Evolutionary conservation across 1,139 yeast species (phyloP).

Genomic region (Nakaseomyces kungkrabaensis): DNA sequence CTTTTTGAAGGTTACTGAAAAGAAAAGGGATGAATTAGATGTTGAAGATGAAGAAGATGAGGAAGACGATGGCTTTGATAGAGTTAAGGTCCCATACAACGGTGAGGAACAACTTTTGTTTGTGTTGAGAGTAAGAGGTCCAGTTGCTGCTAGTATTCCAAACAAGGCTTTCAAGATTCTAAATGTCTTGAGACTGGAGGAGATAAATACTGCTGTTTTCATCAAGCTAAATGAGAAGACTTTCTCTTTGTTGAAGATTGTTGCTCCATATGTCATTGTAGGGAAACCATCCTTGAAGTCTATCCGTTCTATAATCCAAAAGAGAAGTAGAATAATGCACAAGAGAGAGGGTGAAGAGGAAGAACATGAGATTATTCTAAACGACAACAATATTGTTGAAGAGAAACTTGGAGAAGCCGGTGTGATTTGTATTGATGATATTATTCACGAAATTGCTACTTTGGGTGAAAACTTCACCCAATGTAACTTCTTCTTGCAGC

Average conservation of each 20-base stretch:
- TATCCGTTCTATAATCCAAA: conserved; percentile 62
- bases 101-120: conserved; percentile 47
- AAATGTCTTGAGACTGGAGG: conserved; percentile 46
- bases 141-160: conserved; percentile 58
- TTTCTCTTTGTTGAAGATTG: conserved; percentile 50
- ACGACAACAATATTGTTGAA: conserved; percentile 66
- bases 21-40: conserved; percentile 9
- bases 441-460: conserved; percentile 56
- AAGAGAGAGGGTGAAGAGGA: conserved; percentile 30
- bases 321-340: conserved; percentile 53
- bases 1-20: conserved; percentile 24
- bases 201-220: conserved; percentile 60
- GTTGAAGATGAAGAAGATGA: conserved; percentile 18
- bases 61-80: conserved; percentile 30
- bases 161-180: conserved; percentile 53
- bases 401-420: conserved; percentile 62
- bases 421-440: conserved; percentile 68
- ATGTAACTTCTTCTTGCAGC: conserved; percentile 53
- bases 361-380: conserved; percentile 39
- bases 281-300: conserved; percentile 66
- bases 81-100: conserved; percentile 29
- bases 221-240: conserved; percentile 49
- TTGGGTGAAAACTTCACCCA: conserved; percentile 54
- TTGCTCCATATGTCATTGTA: conserved; percentile 62
- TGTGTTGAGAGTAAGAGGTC: conserved; percentile 53